Percentiles rank a stretch among this genome's conserved stretches.
Evolutionary conservation across 2,329 filamentous ascomycete genomes (phyloP).

Genomic region (Diatrype stigma): DNA sequence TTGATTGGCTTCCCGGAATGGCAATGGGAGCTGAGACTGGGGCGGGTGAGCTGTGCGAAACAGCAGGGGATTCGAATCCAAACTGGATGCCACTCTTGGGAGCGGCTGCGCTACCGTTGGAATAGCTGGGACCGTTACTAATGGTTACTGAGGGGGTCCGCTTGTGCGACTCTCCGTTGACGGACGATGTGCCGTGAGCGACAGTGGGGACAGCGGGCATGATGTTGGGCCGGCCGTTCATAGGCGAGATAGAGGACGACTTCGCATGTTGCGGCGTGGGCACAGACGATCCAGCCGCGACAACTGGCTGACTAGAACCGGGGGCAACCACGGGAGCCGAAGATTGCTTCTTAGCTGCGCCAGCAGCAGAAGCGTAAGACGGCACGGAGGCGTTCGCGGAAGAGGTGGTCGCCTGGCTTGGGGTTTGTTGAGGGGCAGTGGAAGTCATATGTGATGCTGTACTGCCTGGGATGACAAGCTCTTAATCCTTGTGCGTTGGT

Average conservation of each 20-base stretch:
- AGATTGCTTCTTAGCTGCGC: slow-evolving; percentile 59
- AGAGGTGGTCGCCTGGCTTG: slow-evolving; percentile 54
- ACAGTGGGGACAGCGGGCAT: slow-evolving; percentile 65
- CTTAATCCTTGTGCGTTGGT: slow-evolving; percentile 8
- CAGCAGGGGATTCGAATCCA: slow-evolving; percentile 69
- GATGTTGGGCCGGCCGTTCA: slow-evolving; percentile 79
- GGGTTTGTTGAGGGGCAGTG: slow-evolving; percentile 50
- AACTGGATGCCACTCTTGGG: slow-evolving; percentile 72
- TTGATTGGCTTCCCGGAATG: slow-evolving; percentile 56
- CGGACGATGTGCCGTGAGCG: slow-evolving; percentile 56
- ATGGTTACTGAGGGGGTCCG: slow-evolving; percentile 91
- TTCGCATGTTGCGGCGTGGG: slow-evolving; percentile 57
- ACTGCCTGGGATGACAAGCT: background rate
- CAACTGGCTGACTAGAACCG: slow-evolving; percentile 50
- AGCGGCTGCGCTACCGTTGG: slow-evolving; percentile 68
- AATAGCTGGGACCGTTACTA: slow-evolving; percentile 73
- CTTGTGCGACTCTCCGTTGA: slow-evolving; percentile 76
- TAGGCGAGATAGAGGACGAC: slow-evolving; percentile 65
- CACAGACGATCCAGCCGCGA: slow-evolving; percentile 52
- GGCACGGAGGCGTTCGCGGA: slow-evolving; percentile 51
- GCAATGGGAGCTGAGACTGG: slow-evolving; percentile 52
- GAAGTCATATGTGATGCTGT: slow-evolving; percentile 53
- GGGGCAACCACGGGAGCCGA: slow-evolving; percentile 58
- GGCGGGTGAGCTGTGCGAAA: slow-evolving; percentile 64
- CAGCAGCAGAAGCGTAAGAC: slow-evolving; percentile 65